These are phyloP conservation scores for Blepharisma stoltei DNA, from an alignment of 73 alveolate genomes.

Conservation along the genomic window DNA sequence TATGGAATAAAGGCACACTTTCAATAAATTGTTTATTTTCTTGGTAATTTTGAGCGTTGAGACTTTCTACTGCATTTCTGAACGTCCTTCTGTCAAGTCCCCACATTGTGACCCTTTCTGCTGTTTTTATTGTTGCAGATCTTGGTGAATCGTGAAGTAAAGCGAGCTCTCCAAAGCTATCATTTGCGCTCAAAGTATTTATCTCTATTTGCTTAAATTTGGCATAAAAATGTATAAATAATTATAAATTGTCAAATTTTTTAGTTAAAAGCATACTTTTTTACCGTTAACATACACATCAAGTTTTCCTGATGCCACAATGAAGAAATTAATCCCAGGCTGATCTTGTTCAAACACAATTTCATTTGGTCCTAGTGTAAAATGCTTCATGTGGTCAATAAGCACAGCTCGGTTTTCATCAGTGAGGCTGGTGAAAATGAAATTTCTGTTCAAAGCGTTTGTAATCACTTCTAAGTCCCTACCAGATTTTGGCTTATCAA, in stretches of 20 bases:
- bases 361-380: conserved; percentile 7
- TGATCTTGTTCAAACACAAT: conserved; percentile 28
- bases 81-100: conserved; percentile 87
- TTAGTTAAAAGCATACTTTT: neutral
- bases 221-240: conserved; percentile 37
- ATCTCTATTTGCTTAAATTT: conserved; percentile 35
- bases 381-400: conserved; percentile 24
- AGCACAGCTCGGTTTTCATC: neutral
- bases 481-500: conserved; percentile 18
- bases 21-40: conserved; percentile 40
- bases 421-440: conserved; percentile 18
- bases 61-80: conserved; percentile 52
- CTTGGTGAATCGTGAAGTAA: conserved; percentile 85
- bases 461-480: conserved; percentile 21
- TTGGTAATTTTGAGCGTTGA: conserved; percentile 38
- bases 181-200: conserved; percentile 54
- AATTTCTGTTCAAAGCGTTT: neutral
- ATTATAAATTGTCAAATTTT: conserved; percentile 28
- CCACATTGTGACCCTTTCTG: conserved; percentile 72
- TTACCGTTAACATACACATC: conserved; percentile 1
- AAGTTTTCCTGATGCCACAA: conserved; percentile 27
- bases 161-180: conserved; percentile 93
- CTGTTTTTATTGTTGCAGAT: conserved; percentile 82
- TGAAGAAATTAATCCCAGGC: conserved; percentile 25
- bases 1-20: conserved; percentile 32